Percentiles rank a stretch among this genome's conserved stretches.
Conservation (phyloP, 306 rosid species). For the Malus fusca region DNA sequence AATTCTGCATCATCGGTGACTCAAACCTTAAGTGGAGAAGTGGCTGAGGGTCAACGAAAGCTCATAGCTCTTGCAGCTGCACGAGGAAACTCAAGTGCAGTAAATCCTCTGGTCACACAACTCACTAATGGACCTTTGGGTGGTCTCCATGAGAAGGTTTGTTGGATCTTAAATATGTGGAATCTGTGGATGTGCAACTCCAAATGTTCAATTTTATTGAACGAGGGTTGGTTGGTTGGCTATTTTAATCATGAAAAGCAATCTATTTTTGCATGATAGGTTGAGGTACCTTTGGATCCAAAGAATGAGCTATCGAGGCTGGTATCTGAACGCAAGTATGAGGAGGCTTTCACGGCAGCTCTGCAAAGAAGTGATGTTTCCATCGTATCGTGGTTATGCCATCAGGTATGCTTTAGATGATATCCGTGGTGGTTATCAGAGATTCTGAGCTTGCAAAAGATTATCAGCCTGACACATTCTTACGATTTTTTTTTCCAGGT, state of each 20-base stretch:
- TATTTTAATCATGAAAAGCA: not conserved
- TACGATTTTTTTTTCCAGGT: conserved; percentile 40
- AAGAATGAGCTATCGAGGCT: conserved; percentile 77
- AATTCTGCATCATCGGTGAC: conserved; percentile 72
- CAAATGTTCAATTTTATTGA: not conserved
- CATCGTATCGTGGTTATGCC: conserved; percentile 92
- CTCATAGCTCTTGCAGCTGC: conserved; percentile 69
- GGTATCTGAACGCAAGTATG: conserved; percentile 72
- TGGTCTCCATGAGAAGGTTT: conserved; percentile 80
- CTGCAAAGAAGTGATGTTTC: conserved; percentile 85
- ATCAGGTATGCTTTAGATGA: conserved; percentile 51
- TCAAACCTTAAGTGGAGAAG: conserved; percentile 77
- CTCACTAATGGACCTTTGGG: conserved; percentile 71
- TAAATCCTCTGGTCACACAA: conserved; percentile 63
- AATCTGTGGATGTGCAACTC: not conserved
- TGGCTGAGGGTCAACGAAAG: conserved; percentile 87
- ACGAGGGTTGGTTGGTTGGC: not conserved
- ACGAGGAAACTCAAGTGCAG: conserved; percentile 55
- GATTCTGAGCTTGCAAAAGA: not conserved
- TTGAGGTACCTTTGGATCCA: conserved; percentile 88
- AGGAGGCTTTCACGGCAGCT: conserved; percentile 83
- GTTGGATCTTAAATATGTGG: not conserved
- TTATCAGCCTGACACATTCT: not conserved
- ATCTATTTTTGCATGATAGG: conserved; percentile 30
- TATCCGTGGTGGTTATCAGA: not conserved